Conservation (phyloP, 257 asterid genomes). For the Solanum pimpinellifolium region DNA sequence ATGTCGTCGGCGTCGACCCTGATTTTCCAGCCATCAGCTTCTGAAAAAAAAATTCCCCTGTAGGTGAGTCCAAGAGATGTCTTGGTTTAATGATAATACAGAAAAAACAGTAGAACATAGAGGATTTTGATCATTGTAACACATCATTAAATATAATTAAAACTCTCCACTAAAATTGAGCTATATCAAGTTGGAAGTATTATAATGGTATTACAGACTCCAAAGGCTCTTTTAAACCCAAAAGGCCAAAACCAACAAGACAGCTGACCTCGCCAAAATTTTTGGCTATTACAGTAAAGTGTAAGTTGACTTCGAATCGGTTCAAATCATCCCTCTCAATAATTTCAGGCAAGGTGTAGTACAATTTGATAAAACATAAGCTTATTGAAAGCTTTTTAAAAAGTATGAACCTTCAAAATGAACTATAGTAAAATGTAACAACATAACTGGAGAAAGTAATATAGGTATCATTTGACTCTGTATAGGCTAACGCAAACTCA, state of each 20-base stretch:
- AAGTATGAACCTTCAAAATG: not conserved
- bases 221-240: not conserved
- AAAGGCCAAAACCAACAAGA: not conserved
- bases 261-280: not conserved
- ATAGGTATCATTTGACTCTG: not conserved
- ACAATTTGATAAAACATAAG: not conserved
- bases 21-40: conserved; percentile 37
- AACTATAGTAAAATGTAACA: not conserved
- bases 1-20: conserved; percentile 49
- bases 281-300: not conserved
- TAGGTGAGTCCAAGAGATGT: not conserved
- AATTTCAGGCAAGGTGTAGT: not conserved
- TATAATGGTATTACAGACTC: not conserved
- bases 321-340: not conserved
- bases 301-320: not conserved
- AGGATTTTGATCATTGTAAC: not conserved
- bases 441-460: not conserved
- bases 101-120: not conserved
- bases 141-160: not conserved
- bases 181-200: not conserved
- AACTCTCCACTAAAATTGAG: not conserved
- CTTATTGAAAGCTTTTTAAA: not conserved
- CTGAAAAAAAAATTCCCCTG: not conserved
- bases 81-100: not conserved
- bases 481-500: not conserved